Base-by-base conservation (phyloP, 257 asterid genomes). In the Haberlea rhodopensis region DNA sequence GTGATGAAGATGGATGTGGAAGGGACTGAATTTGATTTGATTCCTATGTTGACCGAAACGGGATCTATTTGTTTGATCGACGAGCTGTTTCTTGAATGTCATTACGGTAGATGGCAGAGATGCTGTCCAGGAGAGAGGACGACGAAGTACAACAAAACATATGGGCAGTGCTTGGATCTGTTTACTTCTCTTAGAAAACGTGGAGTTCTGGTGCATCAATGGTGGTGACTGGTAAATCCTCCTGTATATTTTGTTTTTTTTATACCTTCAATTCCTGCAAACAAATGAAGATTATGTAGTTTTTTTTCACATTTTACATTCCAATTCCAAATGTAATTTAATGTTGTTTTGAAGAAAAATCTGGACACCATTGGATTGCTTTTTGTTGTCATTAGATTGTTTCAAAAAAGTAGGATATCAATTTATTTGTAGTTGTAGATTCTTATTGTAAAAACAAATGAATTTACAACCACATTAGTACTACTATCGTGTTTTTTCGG, bases 1-100 rank as follows among this genome's bases (percentile, higher is more conserved):
- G 97, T 92, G 73, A 87, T 89, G 97, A 92, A 92, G 85, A 89
- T 92, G 97, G 99, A 92, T 57, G 96, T 92, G 16, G 99, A 89
- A 83, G 99, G 99, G 70, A 92, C 99, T 15, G 99, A 92, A 67
- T 92, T 92, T 26, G 89, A 89, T 52, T 75, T 89, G 86, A 86
- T 92, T 15, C 99, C 99, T 0, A 83, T 88, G 76, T 76, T 92
- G 86, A 60, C 87, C 67, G 79, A 87, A 71, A 85, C 96, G 0
- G 95, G 97, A 1, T 90, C 97, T 0, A 92, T 92, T 51, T 92
- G 99, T 77, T 75, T 92, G 79, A 83, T 92, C 6, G 97, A 92
- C 66, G 99, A 92, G 76, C 78, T 92, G 3, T 92, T 92, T 77
- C 95, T 92, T 0, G 99, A 92, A 69, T 92, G 99, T 69, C 99